Percentiles rank a stretch among this genome's conserved stretches.
Evolutionary conservation across 2,329 filamentous ascomycete genomes (phyloP).

Genomic region (Nannizziopsis barbatae): DNA sequence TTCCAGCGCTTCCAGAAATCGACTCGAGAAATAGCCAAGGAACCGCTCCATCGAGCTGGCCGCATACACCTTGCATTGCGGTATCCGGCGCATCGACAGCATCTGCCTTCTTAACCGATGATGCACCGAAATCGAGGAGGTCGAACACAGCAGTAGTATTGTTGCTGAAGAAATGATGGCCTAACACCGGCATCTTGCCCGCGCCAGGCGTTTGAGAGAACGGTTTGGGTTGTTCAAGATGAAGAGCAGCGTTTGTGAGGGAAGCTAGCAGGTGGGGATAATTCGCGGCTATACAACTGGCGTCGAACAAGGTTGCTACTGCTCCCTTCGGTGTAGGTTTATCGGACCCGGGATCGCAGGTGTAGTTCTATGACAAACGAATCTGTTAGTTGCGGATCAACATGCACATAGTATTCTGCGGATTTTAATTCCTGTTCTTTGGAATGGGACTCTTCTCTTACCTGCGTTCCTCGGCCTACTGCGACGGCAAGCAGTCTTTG

Average conservation of each 20-base stretch:
- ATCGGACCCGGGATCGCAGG: conserved; percentile 57
- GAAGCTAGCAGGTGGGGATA: conserved; percentile 55
- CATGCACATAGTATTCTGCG: not conserved
- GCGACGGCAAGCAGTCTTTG: conserved; percentile 64
- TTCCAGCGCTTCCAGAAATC: conserved; percentile 46
- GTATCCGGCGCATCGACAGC: conserved; percentile 51
- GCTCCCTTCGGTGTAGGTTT: conserved; percentile 60
- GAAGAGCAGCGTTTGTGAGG: conserved; percentile 56
- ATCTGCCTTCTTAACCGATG: conserved; percentile 51
- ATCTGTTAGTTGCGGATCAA: not conserved
- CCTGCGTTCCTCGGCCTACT: conserved; percentile 66
- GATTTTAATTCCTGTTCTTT: not conserved
- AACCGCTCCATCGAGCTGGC: conserved; percentile 56
- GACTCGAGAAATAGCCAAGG: conserved; percentile 63
- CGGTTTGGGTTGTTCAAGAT: conserved; percentile 26
- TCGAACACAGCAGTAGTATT: conserved; percentile 67
- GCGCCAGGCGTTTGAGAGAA: conserved; percentile 34
- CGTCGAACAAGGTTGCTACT: conserved; percentile 76
- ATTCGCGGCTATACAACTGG: conserved; percentile 62
- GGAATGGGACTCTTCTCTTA: conserved; percentile 18
- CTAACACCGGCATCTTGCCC: conserved; percentile 53
- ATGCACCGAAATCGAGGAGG: conserved; percentile 51
- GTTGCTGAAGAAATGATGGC: conserved; percentile 71
- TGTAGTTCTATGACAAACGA: conserved; percentile 60
- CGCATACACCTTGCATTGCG: conserved; percentile 47